These are phyloP conservation scores for Ganoderma resinaceum DNA, from an alignment of 1,284 basidiomycete genomes.

Conservation along the genomic window DNA sequence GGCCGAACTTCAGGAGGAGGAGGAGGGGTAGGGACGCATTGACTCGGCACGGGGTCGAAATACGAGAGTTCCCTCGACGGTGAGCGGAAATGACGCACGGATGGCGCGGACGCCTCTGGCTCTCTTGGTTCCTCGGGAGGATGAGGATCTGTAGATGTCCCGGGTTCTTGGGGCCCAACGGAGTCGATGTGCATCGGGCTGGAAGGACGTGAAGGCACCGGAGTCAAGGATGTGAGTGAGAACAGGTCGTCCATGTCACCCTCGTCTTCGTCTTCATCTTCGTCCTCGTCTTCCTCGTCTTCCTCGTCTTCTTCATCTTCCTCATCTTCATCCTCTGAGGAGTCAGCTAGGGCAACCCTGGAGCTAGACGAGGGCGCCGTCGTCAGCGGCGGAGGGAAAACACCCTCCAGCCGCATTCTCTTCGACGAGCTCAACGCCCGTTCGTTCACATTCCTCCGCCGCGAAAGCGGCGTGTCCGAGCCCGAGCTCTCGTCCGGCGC, in stretches of 20 bases:
- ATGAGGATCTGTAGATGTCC: background rate
- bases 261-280: background rate
- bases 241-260: constrained; percentile 1
- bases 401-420: background rate
- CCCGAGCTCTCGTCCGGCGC: background rate
- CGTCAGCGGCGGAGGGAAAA: background rate
- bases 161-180: background rate
- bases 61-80: constrained; percentile 12
- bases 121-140: background rate
- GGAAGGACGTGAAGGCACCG: constrained; percentile 5
- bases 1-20: background rate
- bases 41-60: background rate
- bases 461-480: background rate
- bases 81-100: background rate
- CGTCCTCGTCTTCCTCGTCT: background rate
- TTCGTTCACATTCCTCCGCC: background rate
- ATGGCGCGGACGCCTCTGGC: background rate
- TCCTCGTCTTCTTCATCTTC: background rate
- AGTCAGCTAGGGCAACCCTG: background rate
- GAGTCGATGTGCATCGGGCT: constrained; percentile 11
- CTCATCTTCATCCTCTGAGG: background rate
- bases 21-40: background rate
- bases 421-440: background rate
- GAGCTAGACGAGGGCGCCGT: background rate
- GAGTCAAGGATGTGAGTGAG: constrained; percentile 9